Evolutionary conservation across 768 basidiomycete species (phyloP).

Genomic region (Sutorius australiensis): DNA sequence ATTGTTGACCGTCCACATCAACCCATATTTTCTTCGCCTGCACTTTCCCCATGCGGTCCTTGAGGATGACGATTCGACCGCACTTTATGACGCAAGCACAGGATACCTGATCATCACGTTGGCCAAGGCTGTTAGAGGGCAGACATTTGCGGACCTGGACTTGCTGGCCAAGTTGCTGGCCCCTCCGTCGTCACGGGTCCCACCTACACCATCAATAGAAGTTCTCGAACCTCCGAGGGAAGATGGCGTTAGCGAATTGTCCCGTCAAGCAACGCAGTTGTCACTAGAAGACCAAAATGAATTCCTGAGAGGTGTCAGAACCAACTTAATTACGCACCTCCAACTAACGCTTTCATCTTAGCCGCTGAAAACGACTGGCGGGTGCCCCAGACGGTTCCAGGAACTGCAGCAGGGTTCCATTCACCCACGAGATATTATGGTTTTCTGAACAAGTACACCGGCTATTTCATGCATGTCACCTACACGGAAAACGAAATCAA

Average conservation of each 20-base stretch:
- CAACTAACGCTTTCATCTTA: slow-evolving; percentile 30
- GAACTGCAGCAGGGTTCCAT: slow-evolving; percentile 35
- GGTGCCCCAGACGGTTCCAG: slow-evolving; percentile 58
- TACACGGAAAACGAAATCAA: slow-evolving; percentile 80
- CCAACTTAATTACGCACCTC: not conserved
- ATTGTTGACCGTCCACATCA: slow-evolving; percentile 69
- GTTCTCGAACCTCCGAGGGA: slow-evolving; percentile 40
- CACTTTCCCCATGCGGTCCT: slow-evolving; percentile 65
- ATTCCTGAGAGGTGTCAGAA: slow-evolving; percentile 49
- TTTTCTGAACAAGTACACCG: slow-evolving; percentile 69
- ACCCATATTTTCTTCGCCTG: slow-evolving; percentile 81
- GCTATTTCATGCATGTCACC: slow-evolving; percentile 70
- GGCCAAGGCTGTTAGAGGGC: slow-evolving; percentile 62
- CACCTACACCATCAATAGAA: slow-evolving; percentile 48
- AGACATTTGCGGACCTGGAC: slow-evolving; percentile 74
- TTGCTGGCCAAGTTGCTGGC: slow-evolving; percentile 74
- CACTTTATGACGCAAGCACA: slow-evolving; percentile 70
- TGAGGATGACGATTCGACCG: slow-evolving; percentile 64
- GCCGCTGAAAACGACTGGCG: slow-evolving; percentile 81
- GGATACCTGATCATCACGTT: slow-evolving; percentile 75
- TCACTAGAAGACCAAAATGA: slow-evolving; percentile 52
- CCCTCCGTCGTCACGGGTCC: slow-evolving; percentile 46
- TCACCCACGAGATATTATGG: slow-evolving; percentile 58
- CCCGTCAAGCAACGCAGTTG: slow-evolving; percentile 40
- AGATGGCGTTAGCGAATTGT: slow-evolving; percentile 39